Evolutionary conservation across 176 grass and related monocot species (phyloP), one percentile per base, ranked within the genome.

Genomic region (Musa acuminata): DNA sequence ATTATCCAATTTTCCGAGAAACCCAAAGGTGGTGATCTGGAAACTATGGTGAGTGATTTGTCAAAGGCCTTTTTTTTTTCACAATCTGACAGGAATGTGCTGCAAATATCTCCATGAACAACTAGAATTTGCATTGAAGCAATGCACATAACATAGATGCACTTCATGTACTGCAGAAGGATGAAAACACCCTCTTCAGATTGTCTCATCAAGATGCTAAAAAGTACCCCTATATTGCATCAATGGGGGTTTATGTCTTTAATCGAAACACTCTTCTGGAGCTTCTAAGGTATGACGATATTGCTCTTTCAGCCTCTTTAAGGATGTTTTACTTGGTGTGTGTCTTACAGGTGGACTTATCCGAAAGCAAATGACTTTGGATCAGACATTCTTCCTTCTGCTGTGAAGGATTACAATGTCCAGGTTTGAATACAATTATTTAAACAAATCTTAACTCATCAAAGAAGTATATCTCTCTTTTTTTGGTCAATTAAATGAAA

Each of bases 221-320:
- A 3, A 82, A 81, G 72, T 74, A 81, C 55, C 83, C 85, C 5
- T 96, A 83, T 64, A 88, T 96, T 25, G 88, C 91, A 53, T 96
- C 88, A 29, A 96, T 87, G 91, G 91, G 88, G n/a, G 82, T 96
- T 73, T 96, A 96, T 78, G 85, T 90, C 64, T 96, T 96, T 22
- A 91, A 88, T 78, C 80, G 84, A 75, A 65, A 90, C 62, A 64
- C 78, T 51, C 81, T 96, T 53, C 82, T 86, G 59, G 72, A 86
- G 23, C 68, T 90, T 70, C 85, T 88, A 29, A 90, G 77, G 87
- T 95, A 90, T 82, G 71, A 17, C 43, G 25, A 9, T 52, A 59
- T 1, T 9, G 1, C 11, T 27, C 6, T 62, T 11, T 21, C 13
- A 27, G 11, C 9, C 19, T 27, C n/a, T 69, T 63, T 13, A 13